Conservation (phyloP, 2,329 filamentous ascomycete genomes). For the Colletotrichum sp. region DNA sequence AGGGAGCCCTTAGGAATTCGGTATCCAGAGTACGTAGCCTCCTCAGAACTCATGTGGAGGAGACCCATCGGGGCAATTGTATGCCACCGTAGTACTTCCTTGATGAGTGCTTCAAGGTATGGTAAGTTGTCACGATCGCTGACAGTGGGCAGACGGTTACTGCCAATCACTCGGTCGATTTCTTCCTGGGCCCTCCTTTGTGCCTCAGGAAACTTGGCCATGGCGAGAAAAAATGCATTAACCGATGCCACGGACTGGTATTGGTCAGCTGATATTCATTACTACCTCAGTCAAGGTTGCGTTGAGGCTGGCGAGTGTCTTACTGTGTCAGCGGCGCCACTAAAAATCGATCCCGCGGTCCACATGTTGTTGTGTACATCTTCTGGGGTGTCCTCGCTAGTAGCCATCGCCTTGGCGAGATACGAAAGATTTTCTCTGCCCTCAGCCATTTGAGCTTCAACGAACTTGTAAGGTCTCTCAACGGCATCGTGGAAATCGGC, state of each 20-base stretch:
- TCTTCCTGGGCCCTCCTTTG: constrained; percentile 34
- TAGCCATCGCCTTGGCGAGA: neutral
- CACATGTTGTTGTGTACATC: constrained; percentile 8
- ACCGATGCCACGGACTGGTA: constrained; percentile 35
- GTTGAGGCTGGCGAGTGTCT: constrained; percentile 20
- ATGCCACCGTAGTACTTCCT: constrained; percentile 48
- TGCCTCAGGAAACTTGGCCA: constrained; percentile 50
- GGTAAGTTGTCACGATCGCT: constrained; percentile 42
- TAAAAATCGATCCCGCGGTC: constrained; percentile 7
- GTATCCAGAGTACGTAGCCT: constrained; percentile 53
- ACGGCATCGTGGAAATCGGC: neutral
- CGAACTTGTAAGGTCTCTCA: constrained; percentile 19
- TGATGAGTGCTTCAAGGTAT: constrained; percentile 46
- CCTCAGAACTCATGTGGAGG: constrained; percentile 51
- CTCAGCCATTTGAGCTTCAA: constrained; percentile 24
- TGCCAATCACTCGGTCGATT: constrained; percentile 43
- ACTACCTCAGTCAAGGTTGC: accelerated
- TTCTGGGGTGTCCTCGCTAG: neutral
- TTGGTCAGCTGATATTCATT: accelerated
- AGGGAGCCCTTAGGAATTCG: constrained; percentile 52
- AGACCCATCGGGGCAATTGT: constrained; percentile 45
- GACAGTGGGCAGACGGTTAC: constrained; percentile 38
- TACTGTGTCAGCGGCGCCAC: constrained; percentile 19
- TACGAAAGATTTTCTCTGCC: neutral
- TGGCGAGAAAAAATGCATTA: constrained; percentile 49